Evolutionary conservation across 2,329 filamentous ascomycete species (phyloP).

Genomic region (Spiromastix sp.): DNA sequence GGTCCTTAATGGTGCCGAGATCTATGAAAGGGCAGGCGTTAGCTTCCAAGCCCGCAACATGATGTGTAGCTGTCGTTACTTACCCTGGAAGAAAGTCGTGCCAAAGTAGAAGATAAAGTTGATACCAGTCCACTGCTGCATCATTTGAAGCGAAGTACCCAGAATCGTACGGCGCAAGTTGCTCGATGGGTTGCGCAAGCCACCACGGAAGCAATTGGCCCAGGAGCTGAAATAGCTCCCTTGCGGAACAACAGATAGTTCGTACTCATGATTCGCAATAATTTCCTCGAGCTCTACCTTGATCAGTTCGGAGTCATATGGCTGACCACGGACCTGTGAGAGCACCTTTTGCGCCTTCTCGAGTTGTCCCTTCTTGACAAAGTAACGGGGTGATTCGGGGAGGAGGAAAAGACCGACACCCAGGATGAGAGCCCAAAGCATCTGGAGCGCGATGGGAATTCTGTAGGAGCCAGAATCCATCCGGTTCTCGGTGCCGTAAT

Average conservation of each 20-base stretch:
- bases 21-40: too few species aligned
- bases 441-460: conserved; percentile 71
- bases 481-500: conserved; percentile 58
- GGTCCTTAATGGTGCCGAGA: conserved; percentile 63
- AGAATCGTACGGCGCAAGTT: conserved; percentile 58
- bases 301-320: conserved; percentile 61
- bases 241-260: conserved; percentile 56
- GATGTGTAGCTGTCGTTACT: too few species aligned
- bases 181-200: conserved; percentile 42
- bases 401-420: conserved; percentile 61
- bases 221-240: conserved; percentile 58
- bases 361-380: conserved; percentile 65
- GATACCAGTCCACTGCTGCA: conserved; percentile 75
- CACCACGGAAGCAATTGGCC: conserved; percentile 53
- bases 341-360: conserved; percentile 54
- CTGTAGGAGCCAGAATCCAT: conserved; percentile 60
- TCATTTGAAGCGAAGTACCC: conserved; percentile 66
- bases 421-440: conserved; percentile 69
- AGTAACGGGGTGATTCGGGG: conserved; percentile 79
- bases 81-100: conserved; percentile 74
- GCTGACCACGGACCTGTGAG: conserved; percentile 62
- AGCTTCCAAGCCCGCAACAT: too few species aligned
- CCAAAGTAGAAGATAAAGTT: conserved; percentile 88
- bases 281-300: conserved; percentile 74
- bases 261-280: conserved; percentile 80